A percentile compares a stretch with the other conserved stretches of the same genome.
phyloP scores from a whole-genome alignment of 192 early-diverging fungal species.

The Dimargaris xerosporica region DNA sequence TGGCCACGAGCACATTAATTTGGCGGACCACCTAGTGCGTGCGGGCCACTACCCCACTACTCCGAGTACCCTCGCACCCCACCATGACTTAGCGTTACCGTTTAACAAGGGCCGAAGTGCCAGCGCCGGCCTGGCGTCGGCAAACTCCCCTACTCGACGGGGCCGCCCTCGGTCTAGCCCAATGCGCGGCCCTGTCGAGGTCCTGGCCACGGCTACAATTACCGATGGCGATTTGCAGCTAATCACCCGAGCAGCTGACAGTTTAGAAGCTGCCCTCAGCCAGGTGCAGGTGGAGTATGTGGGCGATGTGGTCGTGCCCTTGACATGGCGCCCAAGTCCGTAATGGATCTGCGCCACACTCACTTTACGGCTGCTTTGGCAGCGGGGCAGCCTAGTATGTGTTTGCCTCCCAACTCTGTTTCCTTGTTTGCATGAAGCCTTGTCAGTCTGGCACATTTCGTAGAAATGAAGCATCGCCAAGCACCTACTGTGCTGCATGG shows the following conservation, averaged over 20 bases:
- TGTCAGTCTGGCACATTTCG: too few relatives aligned
- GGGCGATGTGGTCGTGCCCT: not conserved
- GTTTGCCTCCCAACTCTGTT: too few relatives aligned
- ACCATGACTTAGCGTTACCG: not conserved
- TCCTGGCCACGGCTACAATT: not conserved
- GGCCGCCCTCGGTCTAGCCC: not conserved
- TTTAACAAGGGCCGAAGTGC: not conserved
- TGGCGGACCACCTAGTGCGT: constrained; percentile 3
- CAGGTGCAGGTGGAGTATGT: not conserved
- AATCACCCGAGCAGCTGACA: not conserved
- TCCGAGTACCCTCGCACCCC: not conserved
- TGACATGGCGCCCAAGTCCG: not conserved
- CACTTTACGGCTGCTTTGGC: too few relatives aligned
- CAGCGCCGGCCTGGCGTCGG: not conserved
- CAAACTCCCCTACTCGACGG: not conserved
- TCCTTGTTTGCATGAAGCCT: too few relatives aligned
- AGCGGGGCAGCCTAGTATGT: too few relatives aligned
- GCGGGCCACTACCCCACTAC: not conserved
- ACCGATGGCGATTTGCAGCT: not conserved
- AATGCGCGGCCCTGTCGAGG: not conserved
- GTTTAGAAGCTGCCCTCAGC: not conserved
- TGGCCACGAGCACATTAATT: not conserved
- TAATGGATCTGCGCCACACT: too few relatives aligned
- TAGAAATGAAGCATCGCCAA: too few relatives aligned
- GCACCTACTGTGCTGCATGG: too few relatives aligned